These are phyloP conservation scores for Flaveria floridana DNA, from an alignment of 140 eudicot species.

Conservation along the genomic window DNA sequence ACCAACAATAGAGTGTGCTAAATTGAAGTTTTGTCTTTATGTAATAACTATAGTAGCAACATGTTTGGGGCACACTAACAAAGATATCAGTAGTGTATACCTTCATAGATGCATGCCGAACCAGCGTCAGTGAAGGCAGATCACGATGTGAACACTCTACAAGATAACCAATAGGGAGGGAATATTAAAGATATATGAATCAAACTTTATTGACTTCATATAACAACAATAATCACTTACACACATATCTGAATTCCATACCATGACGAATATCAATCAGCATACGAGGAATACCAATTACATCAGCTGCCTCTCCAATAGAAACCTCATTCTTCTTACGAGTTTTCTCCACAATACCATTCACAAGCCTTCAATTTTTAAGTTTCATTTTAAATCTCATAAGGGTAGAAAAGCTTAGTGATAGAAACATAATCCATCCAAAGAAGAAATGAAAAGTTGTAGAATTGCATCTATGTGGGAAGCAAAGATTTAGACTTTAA, in stretches of 20 bases:
- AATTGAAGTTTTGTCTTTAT: not conserved
- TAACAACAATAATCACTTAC: not conserved
- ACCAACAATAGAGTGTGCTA: not conserved
- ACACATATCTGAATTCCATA: constrained; percentile 25
- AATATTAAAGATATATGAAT: constrained; percentile 7
- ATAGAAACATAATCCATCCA: no score
- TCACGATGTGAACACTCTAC: constrained; percentile 96
- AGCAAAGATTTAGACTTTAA: no score
- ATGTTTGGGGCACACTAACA: constrained; percentile 1
- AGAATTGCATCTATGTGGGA: no score
- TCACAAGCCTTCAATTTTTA: constrained; percentile 61
- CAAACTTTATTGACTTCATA: constrained; percentile 10
- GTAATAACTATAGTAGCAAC: not conserved
- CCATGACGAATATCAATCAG: constrained; percentile 96
- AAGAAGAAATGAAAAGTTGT: no score
- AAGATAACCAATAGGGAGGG: constrained; percentile 15
- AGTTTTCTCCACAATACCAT: constrained; percentile 81
- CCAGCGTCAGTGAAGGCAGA: constrained; percentile 79
- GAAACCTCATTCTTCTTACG: constrained; percentile 69
- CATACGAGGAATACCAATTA: constrained; percentile 80
- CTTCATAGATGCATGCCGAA: constrained; percentile 71
- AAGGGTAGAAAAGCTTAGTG: no score
- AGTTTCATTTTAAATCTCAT: not conserved
- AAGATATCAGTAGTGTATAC: constrained; percentile 30
- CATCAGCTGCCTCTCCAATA: constrained; percentile 83